A percentile compares a stretch with the other conserved stretches of the same genome.
These are phyloP conservation scores for Brachypodium distachyon DNA, from an alignment of 202 grass and related monocot genomes.

Conservation along the genomic window DNA sequence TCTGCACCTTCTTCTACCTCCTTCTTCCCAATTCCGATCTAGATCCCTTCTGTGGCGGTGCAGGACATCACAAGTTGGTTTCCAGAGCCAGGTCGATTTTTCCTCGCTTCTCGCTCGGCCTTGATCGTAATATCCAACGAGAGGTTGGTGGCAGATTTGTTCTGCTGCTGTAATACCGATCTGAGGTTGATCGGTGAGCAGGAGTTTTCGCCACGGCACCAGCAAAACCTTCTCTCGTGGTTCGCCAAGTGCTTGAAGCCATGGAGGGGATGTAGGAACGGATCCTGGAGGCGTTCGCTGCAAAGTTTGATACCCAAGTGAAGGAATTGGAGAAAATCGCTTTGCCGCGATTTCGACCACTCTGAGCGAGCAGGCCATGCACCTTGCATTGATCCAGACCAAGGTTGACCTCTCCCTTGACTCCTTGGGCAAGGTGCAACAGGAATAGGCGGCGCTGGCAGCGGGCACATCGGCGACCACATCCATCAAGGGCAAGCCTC, in stretches of 20 bases:
- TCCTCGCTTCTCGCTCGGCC: neutral
- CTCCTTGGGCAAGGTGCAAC: no score
- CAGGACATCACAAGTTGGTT: neutral
- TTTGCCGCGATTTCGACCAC: neutral
- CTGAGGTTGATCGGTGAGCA: neutral
- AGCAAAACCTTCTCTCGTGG: neutral
- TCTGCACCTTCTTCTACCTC: no score
- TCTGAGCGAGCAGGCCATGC: neutral
- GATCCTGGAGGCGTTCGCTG: neutral
- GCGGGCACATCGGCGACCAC: no score
- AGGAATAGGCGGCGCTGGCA: no score
- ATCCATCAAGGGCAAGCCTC: no score
- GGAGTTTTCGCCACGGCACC: neutral
- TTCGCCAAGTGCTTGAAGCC: neutral
- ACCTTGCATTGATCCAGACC: neutral
- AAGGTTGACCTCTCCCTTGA: no score
- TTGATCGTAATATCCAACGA: neutral
- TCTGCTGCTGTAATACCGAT: neutral
- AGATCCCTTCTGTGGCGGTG: no score
- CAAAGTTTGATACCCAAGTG: fast-evolving
- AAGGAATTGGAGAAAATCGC: no score
- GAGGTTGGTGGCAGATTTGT: neutral
- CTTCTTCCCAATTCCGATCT: no score
- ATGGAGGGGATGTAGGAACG: neutral
- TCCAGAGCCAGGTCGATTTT: neutral